A percentile compares a stretch with the other conserved stretches of the same genome.
These are phyloP conservation scores for Leptographium flavum DNA, from an alignment of 2,329 filamentous ascomycete species.

Conservation along the genomic window DNA sequence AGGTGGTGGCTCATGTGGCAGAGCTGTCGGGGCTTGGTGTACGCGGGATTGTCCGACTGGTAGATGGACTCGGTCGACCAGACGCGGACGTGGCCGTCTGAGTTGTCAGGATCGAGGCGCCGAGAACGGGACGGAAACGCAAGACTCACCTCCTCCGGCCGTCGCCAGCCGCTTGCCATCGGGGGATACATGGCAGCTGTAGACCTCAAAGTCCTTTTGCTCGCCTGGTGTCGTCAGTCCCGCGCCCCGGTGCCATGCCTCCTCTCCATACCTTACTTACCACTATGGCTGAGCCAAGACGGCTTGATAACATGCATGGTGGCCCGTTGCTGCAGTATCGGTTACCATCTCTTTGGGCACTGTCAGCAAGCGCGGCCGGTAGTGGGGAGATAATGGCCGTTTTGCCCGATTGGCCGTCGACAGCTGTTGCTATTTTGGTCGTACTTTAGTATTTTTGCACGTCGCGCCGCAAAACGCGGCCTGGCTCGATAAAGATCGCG, in stretches of 20 bases:
- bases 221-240: conserved; percentile 45
- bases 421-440: no score
- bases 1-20: conserved; percentile 98
- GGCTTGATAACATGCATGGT: conserved; percentile 84
- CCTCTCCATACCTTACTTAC: conserved; percentile 26
- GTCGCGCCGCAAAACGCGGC: background rate
- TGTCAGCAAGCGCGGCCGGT: background rate
- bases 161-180: conserved; percentile 87
- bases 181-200: conserved; percentile 93
- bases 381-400: background rate
- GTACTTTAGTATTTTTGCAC: background rate
- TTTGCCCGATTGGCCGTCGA: background rate
- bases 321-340: conserved; percentile 8
- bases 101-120: background rate
- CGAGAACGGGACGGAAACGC: background rate
- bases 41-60: conserved; percentile 58
- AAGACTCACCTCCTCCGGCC: conserved; percentile 65
- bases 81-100: conserved; percentile 87
- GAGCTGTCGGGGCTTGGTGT: conserved; percentile 74
- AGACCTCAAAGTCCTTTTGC: conserved; percentile 96
- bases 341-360: conserved; percentile 11
- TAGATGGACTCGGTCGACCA: conserved; percentile 95
- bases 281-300: conserved; percentile 88
- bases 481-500: background rate
- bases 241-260: background rate